Evolutionary conservation across 2,329 filamentous ascomycete species (phyloP), one percentile per base, ranked within the genome.

Genomic region (Arthrobotrys sinensis): DNA sequence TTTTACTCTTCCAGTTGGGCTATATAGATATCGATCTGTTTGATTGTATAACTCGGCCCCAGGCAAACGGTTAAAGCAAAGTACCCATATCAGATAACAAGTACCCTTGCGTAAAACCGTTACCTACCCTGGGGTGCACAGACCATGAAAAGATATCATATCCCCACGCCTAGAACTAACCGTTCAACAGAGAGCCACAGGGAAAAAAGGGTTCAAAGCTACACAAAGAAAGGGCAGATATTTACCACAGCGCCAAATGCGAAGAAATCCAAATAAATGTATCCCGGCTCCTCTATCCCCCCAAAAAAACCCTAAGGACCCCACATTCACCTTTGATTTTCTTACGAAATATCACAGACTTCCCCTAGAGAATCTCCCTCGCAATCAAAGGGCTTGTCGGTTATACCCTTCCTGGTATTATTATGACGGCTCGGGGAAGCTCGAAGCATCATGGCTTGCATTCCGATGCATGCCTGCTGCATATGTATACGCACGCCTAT

Each of bases 381-480:
- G 38, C 57, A 62, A 63, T 38, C 28, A 36, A 16, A 32, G 19
- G 11, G 14, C 45, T 55, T 36, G 34, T 32, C 36, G 52, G 34
- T 53, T 67, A 67, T 67, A 52, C 64, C 72, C 36, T 55, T 76
- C 53, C 64, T 38, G 62, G 50, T 40, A 45, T 64, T 36, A 28
- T 53, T 67, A 40, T 62, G 66, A 66, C 66, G 72, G 72, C 72
- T 69, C 72, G 72, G 65, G 73, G 73, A 77, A 77, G 69, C 69
- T 65, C 69, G 50, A 73, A 43, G 73, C 55, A 71, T 55, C 67
- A 77, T 65, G 66, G 73, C 60, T 57, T 77, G 73, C 73, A 71
- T 77, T 77, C 73, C 73, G 73, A 77, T 77, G 73, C 73, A 77
- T 46, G 66, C 36, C 53, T 38, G 50, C 60, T 73, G 69, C 69